Evolutionary conservation across 31 red algal species (phyloP).

Genomic region (Endocladia muricata): DNA sequence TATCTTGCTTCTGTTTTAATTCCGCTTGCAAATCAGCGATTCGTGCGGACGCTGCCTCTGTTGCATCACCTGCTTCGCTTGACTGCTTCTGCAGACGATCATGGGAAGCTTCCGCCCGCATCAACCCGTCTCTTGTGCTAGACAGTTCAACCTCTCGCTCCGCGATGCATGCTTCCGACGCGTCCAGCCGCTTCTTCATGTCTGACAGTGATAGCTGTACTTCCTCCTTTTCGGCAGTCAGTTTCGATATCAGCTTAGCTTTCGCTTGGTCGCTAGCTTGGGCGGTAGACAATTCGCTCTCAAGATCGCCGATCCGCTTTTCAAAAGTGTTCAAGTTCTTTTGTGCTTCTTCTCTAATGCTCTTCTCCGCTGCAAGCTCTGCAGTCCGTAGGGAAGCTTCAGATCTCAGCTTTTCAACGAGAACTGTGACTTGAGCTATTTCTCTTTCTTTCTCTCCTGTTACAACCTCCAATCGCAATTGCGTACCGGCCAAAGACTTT

Average conservation of each 20-base stretch:
- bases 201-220: neutral
- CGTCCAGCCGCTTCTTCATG: neutral
- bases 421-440: neutral
- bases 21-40: neutral
- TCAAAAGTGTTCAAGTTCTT: neutral
- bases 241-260: neutral
- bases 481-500: neutral
- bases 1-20: neutral
- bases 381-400: neutral
- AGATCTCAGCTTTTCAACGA: neutral
- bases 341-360: neutral
- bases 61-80: conserved; percentile 6
- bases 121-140: neutral
- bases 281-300: neutral
- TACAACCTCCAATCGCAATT: neutral
- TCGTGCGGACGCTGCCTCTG: neutral
- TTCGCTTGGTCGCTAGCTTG: neutral
- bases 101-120: neutral
- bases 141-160: neutral
- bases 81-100: neutral
- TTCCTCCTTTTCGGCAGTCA: neutral
- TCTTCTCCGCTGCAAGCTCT: neutral
- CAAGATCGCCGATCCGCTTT: neutral
- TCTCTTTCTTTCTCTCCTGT: neutral
- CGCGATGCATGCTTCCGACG: neutral